Evolutionary conservation across 148 eudicot species (phyloP).

Genomic region (Diospyros kaki): DNA sequence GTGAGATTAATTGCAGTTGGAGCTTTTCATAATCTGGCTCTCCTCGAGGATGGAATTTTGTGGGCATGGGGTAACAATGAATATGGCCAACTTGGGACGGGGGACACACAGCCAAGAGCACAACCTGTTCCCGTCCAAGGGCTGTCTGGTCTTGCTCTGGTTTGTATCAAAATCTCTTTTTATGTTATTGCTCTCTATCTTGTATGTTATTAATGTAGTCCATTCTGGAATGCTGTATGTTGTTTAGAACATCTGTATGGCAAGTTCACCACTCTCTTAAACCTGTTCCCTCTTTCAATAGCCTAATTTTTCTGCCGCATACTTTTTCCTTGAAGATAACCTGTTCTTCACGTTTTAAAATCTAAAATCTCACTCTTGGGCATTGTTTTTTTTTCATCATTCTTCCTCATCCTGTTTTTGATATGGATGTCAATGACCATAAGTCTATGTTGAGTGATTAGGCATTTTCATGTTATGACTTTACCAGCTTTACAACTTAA

Average conservation of each 20-base stretch:
- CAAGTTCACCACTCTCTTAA: neutral
- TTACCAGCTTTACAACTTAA: no score
- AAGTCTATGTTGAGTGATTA: no score
- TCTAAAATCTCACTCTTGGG: no score
- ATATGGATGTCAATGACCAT: no score
- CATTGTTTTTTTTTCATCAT: no score
- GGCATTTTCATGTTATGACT: no score
- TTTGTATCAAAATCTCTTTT: constrained; percentile 20
- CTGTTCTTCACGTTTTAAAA: no score
- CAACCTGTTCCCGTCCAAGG: constrained; percentile 90
- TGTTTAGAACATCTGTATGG: neutral
- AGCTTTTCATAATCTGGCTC: constrained; percentile 97
- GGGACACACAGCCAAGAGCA: constrained; percentile 98
- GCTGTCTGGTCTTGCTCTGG: constrained; percentile 78
- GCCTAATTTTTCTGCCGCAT: no score
- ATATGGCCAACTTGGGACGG: constrained; percentile 98
- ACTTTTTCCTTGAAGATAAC: no score
- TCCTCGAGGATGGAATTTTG: constrained; percentile 75
- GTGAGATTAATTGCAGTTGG: constrained; percentile 86
- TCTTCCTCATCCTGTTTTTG: no score
- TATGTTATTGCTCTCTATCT: neutral
- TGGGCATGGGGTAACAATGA: constrained; percentile 99
- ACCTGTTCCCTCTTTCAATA: neutral
- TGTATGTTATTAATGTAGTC: no score
- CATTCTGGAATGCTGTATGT: neutral